Percentiles rank a stretch among this genome's conserved stretches.
Conservation (phyloP, 495 filamentous ascomycete species). For the Beverwykella pulmonaria region DNA sequence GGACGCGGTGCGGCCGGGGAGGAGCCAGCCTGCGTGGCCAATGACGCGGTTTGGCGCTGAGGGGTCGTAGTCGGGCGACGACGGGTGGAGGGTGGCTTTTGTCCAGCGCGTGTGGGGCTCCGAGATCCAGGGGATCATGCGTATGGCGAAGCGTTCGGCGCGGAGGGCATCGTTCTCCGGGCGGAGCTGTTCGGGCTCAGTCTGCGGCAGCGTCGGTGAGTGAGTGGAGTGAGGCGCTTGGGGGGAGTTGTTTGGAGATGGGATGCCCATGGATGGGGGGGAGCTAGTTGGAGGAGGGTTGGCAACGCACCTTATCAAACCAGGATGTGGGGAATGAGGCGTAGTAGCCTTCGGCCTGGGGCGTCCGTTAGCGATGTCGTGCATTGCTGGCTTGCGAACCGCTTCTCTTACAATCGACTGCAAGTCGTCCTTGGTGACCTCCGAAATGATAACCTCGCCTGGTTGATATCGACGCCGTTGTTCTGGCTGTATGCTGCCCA, state of each 20-base stretch:
- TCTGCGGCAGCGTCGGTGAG: not conserved
- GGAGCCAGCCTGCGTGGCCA: constrained; percentile 30
- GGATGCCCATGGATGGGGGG: no score
- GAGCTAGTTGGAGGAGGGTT: not conserved
- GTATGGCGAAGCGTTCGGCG: constrained; percentile 12
- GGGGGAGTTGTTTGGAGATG: no score
- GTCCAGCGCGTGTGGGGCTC: constrained; percentile 25
- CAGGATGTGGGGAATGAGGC: constrained; percentile 11
- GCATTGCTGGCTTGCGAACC: not conserved
- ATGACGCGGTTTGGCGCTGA: constrained; percentile 25
- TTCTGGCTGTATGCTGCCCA: not conserved
- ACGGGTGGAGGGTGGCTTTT: constrained; percentile 11
- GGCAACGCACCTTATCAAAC: constrained; percentile 23
- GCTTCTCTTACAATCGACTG: constrained; percentile 14
- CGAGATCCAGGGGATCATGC: constrained; percentile 25
- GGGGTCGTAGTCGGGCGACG: constrained; percentile 10
- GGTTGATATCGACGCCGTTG: constrained; percentile 11
- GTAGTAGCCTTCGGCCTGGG: constrained; percentile 25
- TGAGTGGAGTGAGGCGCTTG: not conserved
- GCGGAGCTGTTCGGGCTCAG: constrained; percentile 10
- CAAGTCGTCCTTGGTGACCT: constrained; percentile 24
- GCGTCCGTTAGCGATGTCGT: not conserved
- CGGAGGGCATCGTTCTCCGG: constrained; percentile 4
- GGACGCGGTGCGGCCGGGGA: constrained; percentile 11
- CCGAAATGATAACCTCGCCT: constrained; percentile 29